Conservation (phyloP, 345 rosid species). For the Rubroshorea leprosula region DNA sequence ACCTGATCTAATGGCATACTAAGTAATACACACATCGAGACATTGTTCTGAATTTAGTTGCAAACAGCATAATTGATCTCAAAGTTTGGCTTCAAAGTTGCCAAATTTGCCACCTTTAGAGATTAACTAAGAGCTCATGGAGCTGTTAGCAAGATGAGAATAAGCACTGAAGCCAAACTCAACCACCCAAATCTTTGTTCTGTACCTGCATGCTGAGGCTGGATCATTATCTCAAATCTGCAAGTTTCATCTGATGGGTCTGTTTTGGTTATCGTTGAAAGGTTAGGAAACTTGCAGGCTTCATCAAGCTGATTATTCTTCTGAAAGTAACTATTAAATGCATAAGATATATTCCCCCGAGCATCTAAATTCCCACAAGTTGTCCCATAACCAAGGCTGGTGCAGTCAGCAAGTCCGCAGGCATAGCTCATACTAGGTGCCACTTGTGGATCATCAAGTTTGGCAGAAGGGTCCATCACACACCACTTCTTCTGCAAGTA, state of each 20-base stretch:
- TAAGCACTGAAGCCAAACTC: conserved; percentile 22
- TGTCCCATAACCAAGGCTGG: conserved; percentile 82
- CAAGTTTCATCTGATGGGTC: conserved; percentile 62
- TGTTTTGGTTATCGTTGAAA: conserved; percentile 46
- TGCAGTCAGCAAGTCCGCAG: conserved; percentile 75
- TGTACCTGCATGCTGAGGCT: conserved; percentile 63
- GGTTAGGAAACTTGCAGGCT: conserved; percentile 76
- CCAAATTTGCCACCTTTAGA: not conserved
- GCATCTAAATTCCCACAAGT: conserved; percentile 61
- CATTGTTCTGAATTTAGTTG: not conserved
- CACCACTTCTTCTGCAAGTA: conserved; percentile 74
- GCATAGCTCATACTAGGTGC: conserved; percentile 75
- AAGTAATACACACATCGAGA: not conserved
- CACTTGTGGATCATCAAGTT: conserved; percentile 58
- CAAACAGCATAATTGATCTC: not conserved
- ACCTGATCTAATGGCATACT: not conserved
- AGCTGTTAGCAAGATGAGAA: conserved; percentile 26
- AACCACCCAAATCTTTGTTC: conserved; percentile 12
- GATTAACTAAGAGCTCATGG: conserved; percentile 20
- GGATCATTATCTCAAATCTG: conserved; percentile 58
- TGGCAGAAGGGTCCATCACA: conserved; percentile 55
- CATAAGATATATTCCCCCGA: conserved; percentile 67
- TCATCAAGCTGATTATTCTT: conserved; percentile 56
- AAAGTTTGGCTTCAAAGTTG: not conserved
- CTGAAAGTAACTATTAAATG: conserved; percentile 91